Evolutionary conservation across 179 eudicot species (phyloP), one percentile per base, ranked within the genome.

Genomic region (Vitellaria paradoxa): DNA sequence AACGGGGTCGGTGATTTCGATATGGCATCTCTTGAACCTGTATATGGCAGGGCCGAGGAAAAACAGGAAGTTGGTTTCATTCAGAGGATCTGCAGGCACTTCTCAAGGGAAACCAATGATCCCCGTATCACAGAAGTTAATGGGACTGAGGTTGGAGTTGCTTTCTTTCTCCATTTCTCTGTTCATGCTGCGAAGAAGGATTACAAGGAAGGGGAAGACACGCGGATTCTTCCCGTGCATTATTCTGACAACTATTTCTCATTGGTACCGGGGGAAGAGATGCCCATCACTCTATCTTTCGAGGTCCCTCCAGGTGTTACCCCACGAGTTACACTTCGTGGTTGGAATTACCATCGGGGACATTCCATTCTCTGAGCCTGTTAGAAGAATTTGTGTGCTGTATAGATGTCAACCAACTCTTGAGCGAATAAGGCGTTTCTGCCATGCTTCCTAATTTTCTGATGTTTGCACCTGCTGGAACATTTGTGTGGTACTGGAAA

Each of bases 241-340:
- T 96, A 96, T 83, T 93, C 99, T 5, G 94, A 96, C 83, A 96
- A 96, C 80, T 96, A 96, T 79, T 91, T 96, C 82, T 94, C 98
- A 0, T 68, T 96, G 66, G 97, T 87, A 52, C 98, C 99, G 1
- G 99, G 98, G 70, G 98, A 93, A 74, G 83, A n/a, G 15, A 88
- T 89, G 89, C 59, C 88, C 9, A 65, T 96, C 61, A 89, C 71
- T 47, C 79, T 96, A 40, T 85, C 86, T 5, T 96, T 96, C 70
- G 94, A 96, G 84, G 98, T 88, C 47, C 96, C 98, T 56, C 76
- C 88, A 5, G 99, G 96, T 37, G 85, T 80, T 18, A 84, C 90
- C 61, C 98, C 97, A 21, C 84, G 85, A 24, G 86, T 96, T 63
- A 85, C 69, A 0, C 89, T 96, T 60, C 80, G 83, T 18, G 99